Evolutionary conservation across 2,329 filamentous ascomycete species (phyloP), one percentile per base, ranked within the genome.

Genomic region (Nemania sp.): DNA sequence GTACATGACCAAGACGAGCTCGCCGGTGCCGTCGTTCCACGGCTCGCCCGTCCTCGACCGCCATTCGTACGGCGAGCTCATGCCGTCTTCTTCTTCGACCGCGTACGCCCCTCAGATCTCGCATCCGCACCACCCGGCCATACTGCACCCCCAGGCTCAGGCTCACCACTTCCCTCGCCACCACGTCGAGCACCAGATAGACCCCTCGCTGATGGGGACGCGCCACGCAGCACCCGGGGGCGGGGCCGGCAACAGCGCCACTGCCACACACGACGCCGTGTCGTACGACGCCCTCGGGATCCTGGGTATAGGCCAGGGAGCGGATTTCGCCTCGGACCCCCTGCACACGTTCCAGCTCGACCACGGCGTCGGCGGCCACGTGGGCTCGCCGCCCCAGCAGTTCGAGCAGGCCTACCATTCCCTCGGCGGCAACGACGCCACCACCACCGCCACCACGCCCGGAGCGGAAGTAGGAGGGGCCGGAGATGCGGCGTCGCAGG

Each of bases 1-100:
- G 18, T 70, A 68, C 45, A 59, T 68, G 53, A 65, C 64, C 62
- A 69, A 67, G 60, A 51, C 68, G 11, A 66, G 67, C 47, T 71
- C 68, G 47, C 70, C 69, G 20, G 58, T 34, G 3, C 42, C 62
- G 15, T 64, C 62, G 7, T 64, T 59, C 58, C 58, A 65, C 40
- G 48, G 52, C 29, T 62, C 61, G 18, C 64, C 64, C 18, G 40
- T 64, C 20, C 49, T 64, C 29, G 56, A 62, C 46, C 68, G 70
- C 40, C 67, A 75, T 50, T 64, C 71, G 53, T 74, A 76, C n/a
- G 69, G 68, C 20, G 77, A 70, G 40, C 58, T 64, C 17, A 58
- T 65, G 39, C 40, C 34, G 13, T 37, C 46, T 3, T 39, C 34
- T 13, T 37, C 46, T 3, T 39, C 64, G 7, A n/a, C 35, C 9